Evolutionary conservation across 108 stramenopile species (phyloP), one percentile per base, ranked within the genome.

Genomic region (Cyclotella cryptica): DNA sequence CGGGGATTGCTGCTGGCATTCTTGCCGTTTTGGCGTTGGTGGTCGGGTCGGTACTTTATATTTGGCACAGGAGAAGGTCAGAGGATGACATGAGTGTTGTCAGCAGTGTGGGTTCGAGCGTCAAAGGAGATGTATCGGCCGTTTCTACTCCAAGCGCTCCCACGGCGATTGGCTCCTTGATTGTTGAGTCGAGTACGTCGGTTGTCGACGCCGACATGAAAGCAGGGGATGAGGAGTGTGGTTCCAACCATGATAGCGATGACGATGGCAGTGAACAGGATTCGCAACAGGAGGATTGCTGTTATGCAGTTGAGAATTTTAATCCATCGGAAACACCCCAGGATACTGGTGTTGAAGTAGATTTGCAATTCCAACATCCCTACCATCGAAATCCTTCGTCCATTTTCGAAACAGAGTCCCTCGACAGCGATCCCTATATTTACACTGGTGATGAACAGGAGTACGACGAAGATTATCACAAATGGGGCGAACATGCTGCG

Each of bases 121-220:
- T 46, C 4, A 27, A 65, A 46, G 45, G 35, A 21, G 45, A 65
- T 43, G 18, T 65, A 43, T 65, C 64, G 1, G 28, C 12, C n/a
- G 64, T 6, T 35, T 65, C 24, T 22, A 35, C 43, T 10, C 9
- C 18, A 26, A 27, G 45, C 24, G 57, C 22, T 21, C 57, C 19
- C 22, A 61, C 70, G 29, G 63, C 51, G 18, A 57, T 29, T 43
- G 64, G 70, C 24, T 65, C 63, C 18, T 10, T 70, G 24, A 63
- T 52, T 46, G 59, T 54, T 18, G 78, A 79, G 53, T 21, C 60
- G 24, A 69, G 63, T 24, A 44, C 47, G n/a, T n/a, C n/a, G 2
- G 47, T n/a, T 49, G 47, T n/a, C n/a, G 47, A n/a, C 47, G 47
- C n/a, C 1, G 47, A 49, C 2, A 49, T 24, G 22, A 57, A 57